A percentile compares a stretch with the other conserved stretches of the same genome.
phyloP scores from a whole-genome alignment of 2,329 filamentous ascomycete genomes.

The Pestalotiopsis sp. region DNA sequence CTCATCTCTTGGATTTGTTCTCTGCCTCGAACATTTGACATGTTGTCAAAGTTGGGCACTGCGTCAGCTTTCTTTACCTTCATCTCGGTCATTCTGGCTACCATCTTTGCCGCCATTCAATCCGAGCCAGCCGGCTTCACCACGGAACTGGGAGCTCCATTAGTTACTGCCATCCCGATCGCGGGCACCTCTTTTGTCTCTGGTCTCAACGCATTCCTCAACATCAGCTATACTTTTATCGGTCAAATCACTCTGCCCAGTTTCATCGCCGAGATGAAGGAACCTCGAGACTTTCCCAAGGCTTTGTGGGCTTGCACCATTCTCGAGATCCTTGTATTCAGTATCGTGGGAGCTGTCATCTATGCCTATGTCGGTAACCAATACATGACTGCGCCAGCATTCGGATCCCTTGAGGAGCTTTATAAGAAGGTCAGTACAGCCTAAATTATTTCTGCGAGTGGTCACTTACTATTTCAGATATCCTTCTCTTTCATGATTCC shows the following conservation, averaged over 20 bases:
- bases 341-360: slow-evolving; percentile 76
- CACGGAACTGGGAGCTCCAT: slow-evolving; percentile 61
- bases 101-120: slow-evolving; percentile 80
- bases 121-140: slow-evolving; percentile 71
- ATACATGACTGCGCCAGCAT: slow-evolving; percentile 86
- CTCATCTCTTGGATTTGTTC: slow-evolving; percentile 79
- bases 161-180: slow-evolving; percentile 69
- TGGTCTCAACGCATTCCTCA: slow-evolving; percentile 87
- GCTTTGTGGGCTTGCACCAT: slow-evolving; percentile 90
- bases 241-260: slow-evolving; percentile 92
- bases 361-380: slow-evolving; percentile 89
- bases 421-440: slow-evolving; percentile 70
- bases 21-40: slow-evolving; percentile 81
- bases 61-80: slow-evolving; percentile 87
- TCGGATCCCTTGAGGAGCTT: slow-evolving; percentile 76
- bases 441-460: no score
- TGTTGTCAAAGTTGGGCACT: slow-evolving; percentile 78
- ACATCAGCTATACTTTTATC: slow-evolving; percentile 96
- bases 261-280: slow-evolving; percentile 93
- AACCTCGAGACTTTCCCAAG: slow-evolving; percentile 84
- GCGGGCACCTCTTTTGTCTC: slow-evolving; percentile 77
- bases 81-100: slow-evolving; percentile 81
- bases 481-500: slow-evolving; percentile 96
- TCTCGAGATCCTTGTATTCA: slow-evolving; percentile 84
- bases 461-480: slow-evolving; percentile 38